Base-by-base conservation (phyloP, 1,139 yeast species). In the Geotrichum australiense region DNA sequence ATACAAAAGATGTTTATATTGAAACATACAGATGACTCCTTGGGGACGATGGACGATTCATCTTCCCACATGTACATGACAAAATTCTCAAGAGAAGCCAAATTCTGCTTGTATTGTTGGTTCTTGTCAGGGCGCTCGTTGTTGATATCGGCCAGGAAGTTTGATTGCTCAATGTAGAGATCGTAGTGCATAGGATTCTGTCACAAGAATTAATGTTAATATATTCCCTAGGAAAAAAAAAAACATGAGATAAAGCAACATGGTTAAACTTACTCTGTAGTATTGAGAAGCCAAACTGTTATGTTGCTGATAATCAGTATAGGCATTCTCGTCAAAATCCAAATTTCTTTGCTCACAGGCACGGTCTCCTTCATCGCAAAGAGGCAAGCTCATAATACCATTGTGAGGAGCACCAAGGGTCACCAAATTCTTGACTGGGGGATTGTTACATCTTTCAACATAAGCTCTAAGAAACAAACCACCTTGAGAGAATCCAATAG, bases 401-500 rank as follows among this genome's bases (percentile, higher is more conserved):
- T 78, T 72, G 53, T 84, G 94, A 0, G 94, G 94, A 1, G 87
- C 77, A 0, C 94, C 94, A 62, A 80, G 81, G 0, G 94, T 80
- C 14, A 83, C 65, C 39, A 84, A 63, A 37, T 69, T 76, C 44
- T 70, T 59, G 2, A 82, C 66, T 2, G 68, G 64, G 1, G 80
- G 63, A 19, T 56, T 38, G 41, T 65, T 64, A 53, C 86, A 79
- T 29, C 72, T 59, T 55, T 84, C 81, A 23, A 75, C 67, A 36
- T 81, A 70, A 2, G 79, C 82, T 38, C 94, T 62, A 14, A 82
- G 61, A 47, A 84, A 77, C n/a, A 83, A 59, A 0, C 94, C 94
- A 27, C 94, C 94, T 56, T 84, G 94, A 0, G 93, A 81, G 53
- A 80, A 80, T 2, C 94, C 94, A 37, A 84, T 69, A 5, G 80